phyloP scores from a whole-genome alignment of 2,329 filamentous ascomycete genomes.

The Beauveria medogensis region DNA sequence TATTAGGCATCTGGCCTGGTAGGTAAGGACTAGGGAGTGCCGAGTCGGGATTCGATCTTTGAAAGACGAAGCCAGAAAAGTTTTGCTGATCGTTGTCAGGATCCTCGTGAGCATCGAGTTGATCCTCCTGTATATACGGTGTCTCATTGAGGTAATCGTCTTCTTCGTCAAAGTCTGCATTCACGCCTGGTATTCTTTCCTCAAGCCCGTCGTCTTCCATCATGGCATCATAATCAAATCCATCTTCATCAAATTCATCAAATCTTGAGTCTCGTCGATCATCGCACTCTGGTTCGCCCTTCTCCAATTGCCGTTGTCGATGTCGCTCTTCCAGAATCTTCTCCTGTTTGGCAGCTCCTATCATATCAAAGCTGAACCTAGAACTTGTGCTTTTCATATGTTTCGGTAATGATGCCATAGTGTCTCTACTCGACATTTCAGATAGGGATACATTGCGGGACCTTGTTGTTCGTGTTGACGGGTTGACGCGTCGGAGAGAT shows the following conservation, averaged over 20 bases:
- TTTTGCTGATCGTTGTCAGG: slow-evolving; percentile 52
- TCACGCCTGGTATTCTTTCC: slow-evolving; percentile 56
- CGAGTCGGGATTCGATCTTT: slow-evolving; percentile 37
- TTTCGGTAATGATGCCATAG: slow-evolving; percentile 44
- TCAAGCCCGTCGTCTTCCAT: slow-evolving; percentile 59
- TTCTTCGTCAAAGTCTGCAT: slow-evolving; percentile 39
- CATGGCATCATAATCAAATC: slow-evolving; percentile 54
- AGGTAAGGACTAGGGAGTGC: slow-evolving; percentile 42
- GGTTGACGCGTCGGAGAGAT: neutral
- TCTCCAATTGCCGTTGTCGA: slow-evolving; percentile 57
- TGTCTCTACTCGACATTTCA: slow-evolving; percentile 36
- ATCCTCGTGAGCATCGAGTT: slow-evolving; percentile 27
- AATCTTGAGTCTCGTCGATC: slow-evolving; percentile 43
- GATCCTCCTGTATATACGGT: slow-evolving; percentile 19
- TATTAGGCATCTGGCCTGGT: slow-evolving; percentile 41
- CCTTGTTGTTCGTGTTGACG: slow-evolving; percentile 27
- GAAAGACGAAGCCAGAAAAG: slow-evolving; percentile 43
- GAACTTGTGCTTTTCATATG: slow-evolving; percentile 72
- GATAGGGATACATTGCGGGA: slow-evolving; percentile 48
- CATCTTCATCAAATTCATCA: slow-evolving; percentile 55
- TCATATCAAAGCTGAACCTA: slow-evolving; percentile 76
- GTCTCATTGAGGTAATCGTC: slow-evolving; percentile 25
- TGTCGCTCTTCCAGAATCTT: slow-evolving; percentile 67
- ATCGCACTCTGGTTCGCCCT: slow-evolving; percentile 34
- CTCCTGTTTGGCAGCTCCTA: slow-evolving; percentile 58